Base-by-base conservation (phyloP, 768 basidiomycete genomes). In the Russula vinacea region DNA sequence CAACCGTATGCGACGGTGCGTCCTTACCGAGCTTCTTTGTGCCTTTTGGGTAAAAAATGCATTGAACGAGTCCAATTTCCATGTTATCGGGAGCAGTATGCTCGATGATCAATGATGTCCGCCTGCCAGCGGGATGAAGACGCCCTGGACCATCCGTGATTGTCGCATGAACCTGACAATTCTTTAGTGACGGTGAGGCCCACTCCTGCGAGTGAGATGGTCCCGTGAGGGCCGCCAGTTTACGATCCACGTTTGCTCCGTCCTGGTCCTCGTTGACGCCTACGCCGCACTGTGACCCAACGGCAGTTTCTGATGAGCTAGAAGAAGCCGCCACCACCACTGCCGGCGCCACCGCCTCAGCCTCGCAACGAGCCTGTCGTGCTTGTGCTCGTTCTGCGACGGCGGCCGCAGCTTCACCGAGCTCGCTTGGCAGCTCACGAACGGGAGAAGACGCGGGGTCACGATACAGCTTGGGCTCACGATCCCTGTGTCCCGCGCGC, bases 401-500 rank as follows among this genome's bases (percentile, higher is more conserved):
- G 1, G 47, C 9, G 5, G 8, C 24, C 4, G 24, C 26, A 3
- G n/a, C 44, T 5, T 22, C 35, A 24, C 22, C n/a, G 35, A 51
- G 29, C 37, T 40, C 60, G 22, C 42, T 35, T 44, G 49, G 13
- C 39, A 24, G 16, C 5, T 33, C 39, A 32, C 11, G 40, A 22
- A n/a, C 26, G 8, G 56, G 49, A 26, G 40, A 44, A 11, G 39
- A 22, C 1, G 37, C 5, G 7, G 58, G 58, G 3, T 53, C 55
- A 19, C 7, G 44, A 39, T 33, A 60, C 1, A 16, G 53, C n/a
- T n/a, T 32, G 1, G 13, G 37, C 6, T 24, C 39, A 4, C 3
- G 14, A 35, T 50, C 53, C 6, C 52, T 56, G 11, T 39, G 4
- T 7, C 51, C 57, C 22, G 58, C n/a, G 16, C 62, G 52, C 66